These are phyloP conservation scores for Primulina huaijiensis DNA, from an alignment of 257 asterid species.

Conservation along the genomic window DNA sequence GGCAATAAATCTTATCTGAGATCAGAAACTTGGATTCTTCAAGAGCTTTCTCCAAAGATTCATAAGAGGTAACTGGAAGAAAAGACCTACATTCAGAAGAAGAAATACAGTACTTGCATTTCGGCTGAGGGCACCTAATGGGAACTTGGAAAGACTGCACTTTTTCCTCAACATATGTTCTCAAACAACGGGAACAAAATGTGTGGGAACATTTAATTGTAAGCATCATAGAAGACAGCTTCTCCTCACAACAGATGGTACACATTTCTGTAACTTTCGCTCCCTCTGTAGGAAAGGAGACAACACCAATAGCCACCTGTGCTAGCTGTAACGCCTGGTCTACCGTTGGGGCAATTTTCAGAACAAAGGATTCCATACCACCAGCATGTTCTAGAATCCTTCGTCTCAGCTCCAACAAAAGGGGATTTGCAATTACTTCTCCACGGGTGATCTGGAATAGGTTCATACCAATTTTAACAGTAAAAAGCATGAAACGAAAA, in stretches of 20 bases:
- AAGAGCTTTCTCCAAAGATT: conserved; percentile 59
- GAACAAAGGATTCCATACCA: conserved; percentile 53
- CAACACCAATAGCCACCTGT: conserved; percentile 80
- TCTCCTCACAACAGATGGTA: conserved; percentile 83
- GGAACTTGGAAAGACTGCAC: conserved; percentile 56
- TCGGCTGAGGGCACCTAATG: conserved; percentile 67
- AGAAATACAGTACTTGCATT: conserved; percentile 72
- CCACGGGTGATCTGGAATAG: conserved; percentile 51
- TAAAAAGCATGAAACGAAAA: neutral
- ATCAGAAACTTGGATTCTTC: conserved; percentile 40
- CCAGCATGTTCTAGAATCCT: conserved; percentile 64
- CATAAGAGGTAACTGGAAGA: conserved; percentile 70
- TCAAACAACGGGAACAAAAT: conserved; percentile 90
- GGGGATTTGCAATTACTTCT: conserved; percentile 61
- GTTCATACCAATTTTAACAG: conserved; percentile 15
- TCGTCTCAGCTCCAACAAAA: conserved; percentile 61
- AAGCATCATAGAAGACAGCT: conserved; percentile 63
- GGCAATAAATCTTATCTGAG: conserved; percentile 54
- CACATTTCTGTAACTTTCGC: conserved; percentile 49
- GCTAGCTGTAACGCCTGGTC: conserved; percentile 60
- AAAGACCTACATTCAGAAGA: conserved; percentile 55
- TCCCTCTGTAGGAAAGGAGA: conserved; percentile 43
- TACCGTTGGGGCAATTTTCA: conserved; percentile 41
- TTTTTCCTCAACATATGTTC: conserved; percentile 74
- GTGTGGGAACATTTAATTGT: conserved; percentile 77